A percentile compares a stretch with the other conserved stretches of the same genome.
Evolutionary conservation across 1,284 basidiomycete species (phyloP).

Genomic region (Xerocomus nothofagi): DNA sequence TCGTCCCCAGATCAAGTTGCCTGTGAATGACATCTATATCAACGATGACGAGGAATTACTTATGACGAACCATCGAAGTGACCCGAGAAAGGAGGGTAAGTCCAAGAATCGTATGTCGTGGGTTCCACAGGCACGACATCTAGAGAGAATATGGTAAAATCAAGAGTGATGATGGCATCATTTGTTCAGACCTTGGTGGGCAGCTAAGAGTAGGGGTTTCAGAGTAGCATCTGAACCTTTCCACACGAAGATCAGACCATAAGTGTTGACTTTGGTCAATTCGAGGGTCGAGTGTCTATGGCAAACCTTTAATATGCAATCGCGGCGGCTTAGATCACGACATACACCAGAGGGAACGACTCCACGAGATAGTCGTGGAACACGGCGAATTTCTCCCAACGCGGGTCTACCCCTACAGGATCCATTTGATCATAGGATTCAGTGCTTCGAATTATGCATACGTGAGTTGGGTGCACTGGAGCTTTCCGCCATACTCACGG

Average conservation of each 20-base stretch:
- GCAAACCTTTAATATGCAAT: neutral
- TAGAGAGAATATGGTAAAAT: constrained; percentile 15
- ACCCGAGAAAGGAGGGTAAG: constrained; percentile 54
- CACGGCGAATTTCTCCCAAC: constrained; percentile 45
- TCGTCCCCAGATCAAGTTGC: constrained; percentile 50
- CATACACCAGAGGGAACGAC: constrained; percentile 44
- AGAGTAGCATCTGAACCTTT: constrained; percentile 52
- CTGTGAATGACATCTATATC: constrained; percentile 15
- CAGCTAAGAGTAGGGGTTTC: constrained; percentile 66
- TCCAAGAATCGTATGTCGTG: constrained; percentile 54
- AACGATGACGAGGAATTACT: neutral
- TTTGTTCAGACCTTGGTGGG: constrained; percentile 56
- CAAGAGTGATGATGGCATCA: neutral
- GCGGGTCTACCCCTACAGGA: constrained; percentile 43
- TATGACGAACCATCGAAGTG: constrained; percentile 42
- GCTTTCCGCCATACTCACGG: constrained; percentile 28
- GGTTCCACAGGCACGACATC: constrained; percentile 61
- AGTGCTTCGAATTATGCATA: constrained; percentile 18
- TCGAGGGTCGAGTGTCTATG: constrained; percentile 51
- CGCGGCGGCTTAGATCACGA: neutral
- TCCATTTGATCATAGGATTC: constrained; percentile 45
- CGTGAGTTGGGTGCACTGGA: neutral
- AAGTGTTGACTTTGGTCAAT: constrained; percentile 60
- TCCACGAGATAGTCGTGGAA: constrained; percentile 45
- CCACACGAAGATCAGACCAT: constrained; percentile 67